A percentile compares a stretch with the other conserved stretches of the same genome.
phyloP scores from a whole-genome alignment of 208 protist genomes.

The Crithidia acanthocephali region DNA sequence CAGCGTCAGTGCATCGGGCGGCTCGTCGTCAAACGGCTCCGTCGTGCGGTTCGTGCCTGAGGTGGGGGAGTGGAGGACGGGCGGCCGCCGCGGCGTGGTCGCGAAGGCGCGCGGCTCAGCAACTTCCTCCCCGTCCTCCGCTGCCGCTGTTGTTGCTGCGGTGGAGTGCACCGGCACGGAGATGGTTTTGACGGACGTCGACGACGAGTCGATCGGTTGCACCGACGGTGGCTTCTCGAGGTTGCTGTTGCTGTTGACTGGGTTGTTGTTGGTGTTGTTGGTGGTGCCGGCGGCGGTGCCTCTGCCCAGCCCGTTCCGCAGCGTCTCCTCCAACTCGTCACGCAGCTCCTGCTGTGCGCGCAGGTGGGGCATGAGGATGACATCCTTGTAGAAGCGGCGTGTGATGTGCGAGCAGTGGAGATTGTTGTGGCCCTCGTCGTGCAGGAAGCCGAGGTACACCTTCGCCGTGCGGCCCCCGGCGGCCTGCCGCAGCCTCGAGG shows the following conservation, averaged over 20 bases:
- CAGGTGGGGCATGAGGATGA: conserved; percentile 47
- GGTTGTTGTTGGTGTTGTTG: neutral
- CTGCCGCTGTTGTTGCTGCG: neutral
- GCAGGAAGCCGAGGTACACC: conserved; percentile 40
- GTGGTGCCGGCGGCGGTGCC: neutral
- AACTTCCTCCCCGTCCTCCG: neutral
- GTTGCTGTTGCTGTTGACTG: neutral
- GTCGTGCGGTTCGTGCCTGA: conserved; percentile 6
- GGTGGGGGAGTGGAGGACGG: conserved; percentile 1
- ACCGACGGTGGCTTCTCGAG: neutral
- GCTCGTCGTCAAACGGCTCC: conserved; percentile 20
- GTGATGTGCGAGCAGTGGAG: conserved; percentile 36
- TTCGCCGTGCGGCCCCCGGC: conserved; percentile 25
- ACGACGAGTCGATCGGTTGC: conserved; percentile 6
- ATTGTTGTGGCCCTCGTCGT: conserved; percentile 39
- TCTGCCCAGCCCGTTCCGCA: conserved; percentile 9
- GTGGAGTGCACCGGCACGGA: neutral
- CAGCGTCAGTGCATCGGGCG: neutral
- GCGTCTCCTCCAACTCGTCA: conserved; percentile 22
- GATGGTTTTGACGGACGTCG: neutral
- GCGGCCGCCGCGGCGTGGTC: neutral
- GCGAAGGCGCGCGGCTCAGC: neutral
- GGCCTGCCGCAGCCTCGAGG: conserved; percentile 38
- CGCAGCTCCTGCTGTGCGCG: conserved; percentile 27
- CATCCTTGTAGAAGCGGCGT: conserved; percentile 53